phyloP scores from a whole-genome alignment of 495 filamentous ascomycete genomes.

The Hypoxylon fragiforme region DNA sequence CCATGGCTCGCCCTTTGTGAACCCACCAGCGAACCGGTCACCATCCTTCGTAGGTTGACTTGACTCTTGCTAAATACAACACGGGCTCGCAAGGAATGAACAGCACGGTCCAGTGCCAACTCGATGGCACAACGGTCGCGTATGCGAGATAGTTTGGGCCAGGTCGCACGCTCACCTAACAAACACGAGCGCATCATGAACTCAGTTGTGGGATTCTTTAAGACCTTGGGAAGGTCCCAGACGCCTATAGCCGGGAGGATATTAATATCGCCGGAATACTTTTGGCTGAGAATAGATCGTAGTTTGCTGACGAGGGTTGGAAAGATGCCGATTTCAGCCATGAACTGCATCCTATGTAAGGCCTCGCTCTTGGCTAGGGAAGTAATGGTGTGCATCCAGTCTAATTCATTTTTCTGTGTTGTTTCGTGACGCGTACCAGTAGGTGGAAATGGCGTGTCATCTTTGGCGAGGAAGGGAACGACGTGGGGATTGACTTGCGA shows the following conservation, averaged over 20 bases:
- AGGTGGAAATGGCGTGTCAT: slow-evolving; percentile 58
- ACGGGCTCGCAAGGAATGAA: slow-evolving; percentile 71
- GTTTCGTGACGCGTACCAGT: slow-evolving; percentile 46
- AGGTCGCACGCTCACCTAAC: slow-evolving; percentile 82
- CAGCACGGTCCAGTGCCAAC: slow-evolving; percentile 79
- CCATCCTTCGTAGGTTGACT: slow-evolving; percentile 59
- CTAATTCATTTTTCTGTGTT: slow-evolving; percentile 38
- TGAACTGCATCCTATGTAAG: slow-evolving; percentile 76
- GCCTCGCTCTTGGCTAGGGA: slow-evolving; percentile 79
- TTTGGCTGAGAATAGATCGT: slow-evolving; percentile 80
- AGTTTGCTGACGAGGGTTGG: slow-evolving; percentile 78
- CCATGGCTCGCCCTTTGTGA: slow-evolving; percentile 7
- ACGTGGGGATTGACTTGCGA: slow-evolving; percentile 96
- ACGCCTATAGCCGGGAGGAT: slow-evolving; percentile 82
- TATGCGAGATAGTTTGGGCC: slow-evolving; percentile 83
- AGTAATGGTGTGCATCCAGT: slow-evolving; percentile 71
- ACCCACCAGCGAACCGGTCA: slow-evolving; percentile 32
- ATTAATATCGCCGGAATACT: slow-evolving; percentile 94
- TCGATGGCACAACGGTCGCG: slow-evolving; percentile 85
- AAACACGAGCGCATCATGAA: slow-evolving; percentile 81
- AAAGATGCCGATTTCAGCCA: slow-evolving; percentile 82
- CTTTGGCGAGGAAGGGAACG: slow-evolving; percentile 79
- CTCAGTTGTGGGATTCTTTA: slow-evolving; percentile 86
- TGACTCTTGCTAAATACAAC: slow-evolving; percentile 81
- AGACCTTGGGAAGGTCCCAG: slow-evolving; percentile 71